phyloP scores from a whole-genome alignment of 192 early-diverging fungal genomes.

The Neocallimastix lanati region DNA sequence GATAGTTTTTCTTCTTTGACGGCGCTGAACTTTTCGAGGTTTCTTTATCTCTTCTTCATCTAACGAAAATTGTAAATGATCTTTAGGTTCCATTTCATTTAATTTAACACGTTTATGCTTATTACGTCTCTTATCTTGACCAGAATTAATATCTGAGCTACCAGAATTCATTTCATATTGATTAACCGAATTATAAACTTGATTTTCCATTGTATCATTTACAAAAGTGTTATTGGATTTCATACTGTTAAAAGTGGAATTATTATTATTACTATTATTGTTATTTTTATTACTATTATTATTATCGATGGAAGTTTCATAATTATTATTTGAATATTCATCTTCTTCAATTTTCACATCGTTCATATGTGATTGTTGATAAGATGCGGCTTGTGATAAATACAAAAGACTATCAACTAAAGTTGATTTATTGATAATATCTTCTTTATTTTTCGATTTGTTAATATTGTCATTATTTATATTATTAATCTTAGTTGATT shows the following conservation, averaged over 20 bases:
- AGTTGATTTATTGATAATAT: neutral
- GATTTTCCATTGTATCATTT: neutral
- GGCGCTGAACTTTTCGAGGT: neutral
- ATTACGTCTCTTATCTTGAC: neutral
- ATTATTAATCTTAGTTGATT: too few relatives aligned
- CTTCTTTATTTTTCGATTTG: neutral
- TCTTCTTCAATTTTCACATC: neutral
- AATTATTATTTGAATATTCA: neutral
- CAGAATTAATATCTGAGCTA: neutral
- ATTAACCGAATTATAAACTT: neutral
- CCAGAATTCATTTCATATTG: neutral
- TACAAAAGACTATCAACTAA: neutral
- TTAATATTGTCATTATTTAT: neutral
- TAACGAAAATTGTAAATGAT: neutral
- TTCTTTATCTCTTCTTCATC: neutral
- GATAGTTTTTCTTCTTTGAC: neutral
- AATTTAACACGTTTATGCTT: neutral
- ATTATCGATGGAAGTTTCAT: too few relatives aligned
- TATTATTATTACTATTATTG: too few relatives aligned
- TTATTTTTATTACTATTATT: too few relatives aligned
- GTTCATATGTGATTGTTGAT: neutral
- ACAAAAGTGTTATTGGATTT: too few relatives aligned
- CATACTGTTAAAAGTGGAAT: too few relatives aligned
- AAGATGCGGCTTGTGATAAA: neutral
- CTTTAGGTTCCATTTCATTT: neutral